Evolutionary conservation across 2,329 filamentous ascomycete genomes (phyloP), one percentile per base, ranked within the genome.

Genomic region (Fusarium gaditjirri): DNA sequence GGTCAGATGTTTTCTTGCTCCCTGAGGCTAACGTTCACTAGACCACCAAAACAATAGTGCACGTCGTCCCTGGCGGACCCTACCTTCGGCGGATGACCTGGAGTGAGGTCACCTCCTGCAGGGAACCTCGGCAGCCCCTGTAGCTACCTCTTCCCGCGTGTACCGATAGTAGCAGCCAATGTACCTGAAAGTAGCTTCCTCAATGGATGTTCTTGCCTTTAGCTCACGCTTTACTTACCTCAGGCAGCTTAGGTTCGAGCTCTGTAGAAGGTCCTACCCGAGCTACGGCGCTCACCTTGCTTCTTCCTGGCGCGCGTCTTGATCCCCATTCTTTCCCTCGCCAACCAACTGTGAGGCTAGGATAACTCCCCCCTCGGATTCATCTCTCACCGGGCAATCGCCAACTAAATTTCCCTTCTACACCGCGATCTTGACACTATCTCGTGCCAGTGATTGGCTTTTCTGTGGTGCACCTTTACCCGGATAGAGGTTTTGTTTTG

Each of bases 321-420:
- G 31, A 69, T 74, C 71, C 66, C 71, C 71, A 73, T 73, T 73
- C 71, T 74, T 73, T 73, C 71, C 71, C 71, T 71, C 59, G 71
- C 67, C 71, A 73, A 73, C 63, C 71, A 71, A 68, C 59, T 73
- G 59, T 53, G 49, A 61, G 57, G 58, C 64, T 60, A 68, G 60
- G 65, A 73, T 73, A 57, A 69, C 71, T 73, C 56, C 53, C 53
- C 64, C 49, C 60, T 72, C 71, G 71, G 59, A 72, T 61, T 69
- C 71, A 73, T 63, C 68, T 69, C 63, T 72, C 64, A 56, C 60
- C 61, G 72, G 67, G 41, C 47, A 56, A 69, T 65, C 58, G 50
- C 59, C 64, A 52, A 39, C 64, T 53, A 65, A 71, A 63, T 69
- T 69, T 61, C 55, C 35, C 49, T 73, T 73, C 68, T 65, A 61